Percentiles rank a stretch among this genome's conserved stretches.
These are phyloP conservation scores for Lasiodiplodia citricola DNA, from an alignment of 2,329 filamentous ascomycete species.

Conservation along the genomic window DNA sequence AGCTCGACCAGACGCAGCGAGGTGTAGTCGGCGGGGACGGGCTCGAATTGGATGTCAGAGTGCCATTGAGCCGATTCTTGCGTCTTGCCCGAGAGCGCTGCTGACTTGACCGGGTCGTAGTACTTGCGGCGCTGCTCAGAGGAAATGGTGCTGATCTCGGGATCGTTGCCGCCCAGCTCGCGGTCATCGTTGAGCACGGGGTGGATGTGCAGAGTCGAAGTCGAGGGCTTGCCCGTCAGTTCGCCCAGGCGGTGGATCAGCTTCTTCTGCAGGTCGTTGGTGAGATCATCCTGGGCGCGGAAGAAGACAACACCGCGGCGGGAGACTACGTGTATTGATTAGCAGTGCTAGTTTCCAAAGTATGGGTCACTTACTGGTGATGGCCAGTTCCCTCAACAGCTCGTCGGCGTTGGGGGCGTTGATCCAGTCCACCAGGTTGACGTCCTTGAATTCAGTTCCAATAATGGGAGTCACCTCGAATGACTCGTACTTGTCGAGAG, in stretches of 20 bases:
- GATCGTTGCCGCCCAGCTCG: conserved; percentile 43
- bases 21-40: conserved; percentile 49
- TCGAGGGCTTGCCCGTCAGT: conserved; percentile 61
- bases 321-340: conserved; percentile 47
- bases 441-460: conserved; percentile 64
- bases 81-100: conserved; percentile 51
- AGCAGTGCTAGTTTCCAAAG: neutral
- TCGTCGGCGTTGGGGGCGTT: conserved; percentile 67
- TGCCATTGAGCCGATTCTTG: conserved; percentile 62
- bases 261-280: conserved; percentile 58
- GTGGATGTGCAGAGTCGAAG: conserved; percentile 65
- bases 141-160: conserved; percentile 47
- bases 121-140: conserved; percentile 54
- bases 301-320: conserved; percentile 61
- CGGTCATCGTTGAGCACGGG: conserved; percentile 57
- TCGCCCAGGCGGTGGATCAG: conserved; percentile 62
- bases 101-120: conserved; percentile 44
- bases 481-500: conserved; percentile 57
- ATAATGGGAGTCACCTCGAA: conserved; percentile 68
- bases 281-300: conserved; percentile 56
- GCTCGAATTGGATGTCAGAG: conserved; percentile 49
- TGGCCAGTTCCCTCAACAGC: conserved; percentile 67
- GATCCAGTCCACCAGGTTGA: conserved; percentile 67
- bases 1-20: conserved; percentile 43
- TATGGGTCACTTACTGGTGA: conserved; percentile 36